Evolutionary conservation across 2,329 filamentous ascomycete genomes (phyloP).

Genomic region (Neofusicoccum sp.): DNA sequence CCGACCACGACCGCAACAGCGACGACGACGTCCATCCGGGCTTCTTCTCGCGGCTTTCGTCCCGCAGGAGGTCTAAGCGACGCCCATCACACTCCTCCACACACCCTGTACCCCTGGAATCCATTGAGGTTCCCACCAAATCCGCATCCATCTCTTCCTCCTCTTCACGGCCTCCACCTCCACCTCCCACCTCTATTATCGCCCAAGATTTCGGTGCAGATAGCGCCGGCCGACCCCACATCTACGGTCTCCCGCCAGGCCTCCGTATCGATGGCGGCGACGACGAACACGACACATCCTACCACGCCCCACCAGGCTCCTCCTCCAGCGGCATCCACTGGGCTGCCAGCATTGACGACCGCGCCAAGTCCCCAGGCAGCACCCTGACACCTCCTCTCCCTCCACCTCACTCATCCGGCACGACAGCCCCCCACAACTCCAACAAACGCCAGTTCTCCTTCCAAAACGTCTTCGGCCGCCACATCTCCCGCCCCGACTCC

Average conservation of each 20-base stretch:
- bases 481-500: constrained; percentile 37
- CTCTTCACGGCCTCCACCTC: neutral
- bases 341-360: constrained; percentile 37
- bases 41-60: constrained; percentile 42
- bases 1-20: constrained; percentile 41
- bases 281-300: constrained; percentile 47
- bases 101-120: constrained; percentile 46
- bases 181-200: neutral
- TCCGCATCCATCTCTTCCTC: neutral
- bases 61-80: constrained; percentile 12
- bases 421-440: constrained; percentile 35
- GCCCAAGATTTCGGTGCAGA: constrained; percentile 7
- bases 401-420: constrained; percentile 52
- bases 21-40: constrained; percentile 43
- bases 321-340: constrained; percentile 30
- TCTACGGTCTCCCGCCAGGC: constrained; percentile 51
- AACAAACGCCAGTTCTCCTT: constrained; percentile 84
- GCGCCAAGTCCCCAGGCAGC: constrained; percentile 41
- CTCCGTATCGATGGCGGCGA: constrained; percentile 39
- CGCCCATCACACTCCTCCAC: constrained; percentile 27
- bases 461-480: constrained; percentile 71
- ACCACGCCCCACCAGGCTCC: constrained; percentile 36
- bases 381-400: constrained; percentile 54
- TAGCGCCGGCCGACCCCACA: constrained; percentile 34
- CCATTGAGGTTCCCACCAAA: constrained; percentile 32